These are phyloP conservation scores for Kalanchoe fedtschenkoi DNA, from an alignment of 164 flowering plant genomes.

Conservation along the genomic window DNA sequence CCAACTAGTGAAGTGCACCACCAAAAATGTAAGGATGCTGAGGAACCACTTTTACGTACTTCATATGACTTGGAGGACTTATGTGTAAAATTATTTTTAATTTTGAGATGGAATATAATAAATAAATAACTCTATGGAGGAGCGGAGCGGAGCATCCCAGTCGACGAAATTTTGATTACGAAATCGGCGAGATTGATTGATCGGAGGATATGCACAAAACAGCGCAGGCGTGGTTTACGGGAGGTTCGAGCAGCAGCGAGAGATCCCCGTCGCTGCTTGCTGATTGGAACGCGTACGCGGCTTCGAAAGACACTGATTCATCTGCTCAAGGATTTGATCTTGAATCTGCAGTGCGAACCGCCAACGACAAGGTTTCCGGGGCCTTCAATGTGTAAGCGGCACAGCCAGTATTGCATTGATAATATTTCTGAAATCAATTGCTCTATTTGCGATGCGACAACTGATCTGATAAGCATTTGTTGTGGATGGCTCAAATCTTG, in stretches of 20 bases:
- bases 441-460: no score
- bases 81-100: no score
- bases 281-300: constrained; percentile 85
- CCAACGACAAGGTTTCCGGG: constrained; percentile 80
- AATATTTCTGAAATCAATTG: no score
- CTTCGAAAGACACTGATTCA: constrained; percentile 28
- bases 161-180: no score
- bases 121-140: no score
- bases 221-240: constrained; percentile 71
- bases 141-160: no score
- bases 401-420: neutral
- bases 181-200: neutral
- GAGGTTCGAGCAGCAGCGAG: constrained; percentile 22
- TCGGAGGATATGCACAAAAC: constrained; percentile 14
- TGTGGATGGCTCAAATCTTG: no score
- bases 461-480: no score
- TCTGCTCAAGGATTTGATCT: constrained; percentile 48
- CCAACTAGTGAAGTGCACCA: no score
- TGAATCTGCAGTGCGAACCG: constrained; percentile 73
- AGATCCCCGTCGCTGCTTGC: constrained; percentile 60
- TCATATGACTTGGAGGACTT: neutral
- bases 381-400: constrained; percentile 78
- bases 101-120: no score
- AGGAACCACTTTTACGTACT: no score
- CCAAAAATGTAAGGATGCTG: no score